Percentiles rank a stretch among this genome's conserved stretches.
These are phyloP conservation scores for Aspergillus phoenicis DNA, from an alignment of 2,329 filamentous ascomycete genomes.

Conservation along the genomic window DNA sequence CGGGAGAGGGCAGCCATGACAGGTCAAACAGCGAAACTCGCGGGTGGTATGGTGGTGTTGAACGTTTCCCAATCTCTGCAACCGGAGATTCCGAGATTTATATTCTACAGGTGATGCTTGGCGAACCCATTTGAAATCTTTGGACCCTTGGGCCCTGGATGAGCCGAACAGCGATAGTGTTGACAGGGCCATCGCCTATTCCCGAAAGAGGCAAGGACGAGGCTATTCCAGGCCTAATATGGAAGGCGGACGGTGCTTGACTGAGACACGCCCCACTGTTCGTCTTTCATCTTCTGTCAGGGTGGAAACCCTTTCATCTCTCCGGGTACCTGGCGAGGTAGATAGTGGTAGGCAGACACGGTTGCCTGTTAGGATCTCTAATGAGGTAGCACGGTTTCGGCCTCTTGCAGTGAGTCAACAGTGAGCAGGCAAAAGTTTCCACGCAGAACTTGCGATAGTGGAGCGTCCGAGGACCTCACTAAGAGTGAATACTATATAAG, in stretches of 20 bases:
- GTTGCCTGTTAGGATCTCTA: background rate
- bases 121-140: background rate
- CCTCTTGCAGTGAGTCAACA: too few species aligned
- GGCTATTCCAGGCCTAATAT: background rate
- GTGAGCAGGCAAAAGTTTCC: too few species aligned
- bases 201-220: background rate
- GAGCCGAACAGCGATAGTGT: background rate
- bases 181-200: background rate
- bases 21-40: background rate
- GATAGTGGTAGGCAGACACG: background rate
- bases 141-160: background rate
- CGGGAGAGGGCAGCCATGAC: background rate
- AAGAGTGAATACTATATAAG: too few species aligned
- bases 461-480: too few species aligned
- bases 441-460: too few species aligned
- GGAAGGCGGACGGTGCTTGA: background rate
- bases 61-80: too few species aligned
- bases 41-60: too few species aligned
- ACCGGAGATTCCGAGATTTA: background rate
- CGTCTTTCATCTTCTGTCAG: background rate
- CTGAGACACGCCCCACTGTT: background rate
- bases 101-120: background rate
- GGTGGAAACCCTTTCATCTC: background rate
- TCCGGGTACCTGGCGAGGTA: background rate
- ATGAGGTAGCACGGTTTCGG: too few species aligned